Evolutionary conservation across 2,329 filamentous ascomycete genomes (phyloP).

Genomic region (Podosphaera leucotricha): DNA sequence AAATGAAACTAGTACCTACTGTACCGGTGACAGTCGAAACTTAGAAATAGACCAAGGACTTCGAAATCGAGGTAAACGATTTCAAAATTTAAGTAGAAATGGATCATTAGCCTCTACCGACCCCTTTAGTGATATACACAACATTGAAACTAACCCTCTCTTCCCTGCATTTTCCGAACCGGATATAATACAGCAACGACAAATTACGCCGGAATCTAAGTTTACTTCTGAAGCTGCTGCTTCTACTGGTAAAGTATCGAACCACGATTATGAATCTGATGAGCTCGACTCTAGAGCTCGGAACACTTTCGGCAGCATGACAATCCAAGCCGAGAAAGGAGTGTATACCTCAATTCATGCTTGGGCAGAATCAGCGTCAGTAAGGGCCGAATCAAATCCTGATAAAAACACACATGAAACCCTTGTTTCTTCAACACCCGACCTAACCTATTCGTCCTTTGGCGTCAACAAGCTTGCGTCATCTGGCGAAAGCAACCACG

Average conservation of each 20-base stretch:
- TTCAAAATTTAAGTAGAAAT: no score
- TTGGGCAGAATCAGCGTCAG: slow-evolving; percentile 31
- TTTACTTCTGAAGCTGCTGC: slow-evolving; percentile 8
- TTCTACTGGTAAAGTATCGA: slow-evolving; percentile 9
- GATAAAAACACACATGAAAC: slow-evolving; percentile 19
- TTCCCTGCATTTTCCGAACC: slow-evolving; percentile 19
- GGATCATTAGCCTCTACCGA: slow-evolving; percentile 31
- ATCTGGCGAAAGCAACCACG: slow-evolving; percentile 14
- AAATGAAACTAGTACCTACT: slow-evolving; percentile 32
- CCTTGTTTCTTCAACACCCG: slow-evolving; percentile 5
- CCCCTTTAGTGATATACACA: slow-evolving; percentile 25
- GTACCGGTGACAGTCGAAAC: slow-evolving; percentile 26
- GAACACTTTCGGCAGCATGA: neutral
- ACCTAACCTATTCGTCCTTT: slow-evolving; percentile 8
- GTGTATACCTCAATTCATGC: slow-evolving; percentile 39
- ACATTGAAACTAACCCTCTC: slow-evolving; percentile 20
- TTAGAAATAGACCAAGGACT: slow-evolving; percentile 21
- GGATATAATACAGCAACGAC: slow-evolving; percentile 19
- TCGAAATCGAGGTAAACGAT: slow-evolving; percentile 24
- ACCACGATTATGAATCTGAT: slow-evolving; percentile 4
- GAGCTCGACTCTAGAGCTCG: neutral
- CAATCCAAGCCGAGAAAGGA: slow-evolving; percentile 20
- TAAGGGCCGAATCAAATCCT: slow-evolving; percentile 2
- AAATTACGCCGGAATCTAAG: slow-evolving; percentile 27
- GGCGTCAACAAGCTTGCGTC: slow-evolving; percentile 11